Percentiles rank a stretch among this genome's conserved stretches.
Conservation (phyloP, 2,329 filamentous ascomycete genomes). For the Catunica adiposa region DNA sequence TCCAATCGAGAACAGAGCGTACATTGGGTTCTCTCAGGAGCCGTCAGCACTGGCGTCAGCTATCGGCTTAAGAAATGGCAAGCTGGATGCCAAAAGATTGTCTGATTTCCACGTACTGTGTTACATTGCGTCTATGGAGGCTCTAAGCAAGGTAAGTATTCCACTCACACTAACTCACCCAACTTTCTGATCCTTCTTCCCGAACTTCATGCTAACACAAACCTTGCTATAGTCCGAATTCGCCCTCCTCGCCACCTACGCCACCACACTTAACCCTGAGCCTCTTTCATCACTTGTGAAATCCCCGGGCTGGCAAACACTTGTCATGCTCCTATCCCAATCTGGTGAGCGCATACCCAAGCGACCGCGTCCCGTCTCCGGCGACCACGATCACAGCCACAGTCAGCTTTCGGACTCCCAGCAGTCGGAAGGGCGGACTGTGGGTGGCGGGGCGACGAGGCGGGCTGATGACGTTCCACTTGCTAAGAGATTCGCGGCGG, state of each 20-base stretch:
- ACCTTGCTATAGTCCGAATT: constrained; percentile 91
- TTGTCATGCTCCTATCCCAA: constrained; percentile 85
- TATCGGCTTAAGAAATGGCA: constrained; percentile 36
- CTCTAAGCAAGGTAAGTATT: constrained; percentile 60
- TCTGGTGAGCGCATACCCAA: constrained; percentile 92
- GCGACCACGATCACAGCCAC: neutral
- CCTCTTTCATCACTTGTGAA: constrained; percentile 72
- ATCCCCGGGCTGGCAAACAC: constrained; percentile 82
- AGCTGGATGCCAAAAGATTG: constrained; percentile 47
- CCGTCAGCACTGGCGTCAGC: constrained; percentile 49
- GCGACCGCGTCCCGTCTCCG: constrained; percentile 29
- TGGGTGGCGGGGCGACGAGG: constrained; percentile 7
- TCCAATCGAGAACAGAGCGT: constrained; percentile 79
- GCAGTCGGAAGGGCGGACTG: too few species aligned
- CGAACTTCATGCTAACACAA: too few species aligned
- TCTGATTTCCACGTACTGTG: constrained; percentile 93
- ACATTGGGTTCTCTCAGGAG: constrained; percentile 75
- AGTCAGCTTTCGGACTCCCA: too few species aligned
- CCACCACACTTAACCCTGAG: constrained; percentile 61
- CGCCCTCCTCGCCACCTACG: constrained; percentile 67
- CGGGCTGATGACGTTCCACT: constrained; percentile 34
- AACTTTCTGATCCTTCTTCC: too few species aligned
- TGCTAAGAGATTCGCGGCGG: constrained; percentile 50
- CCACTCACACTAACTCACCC: too few species aligned
- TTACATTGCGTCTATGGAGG: constrained; percentile 64